Evolutionary conservation across 495 filamentous ascomycete species (phyloP).

Genomic region (Hypoxylon crocopeplum): DNA sequence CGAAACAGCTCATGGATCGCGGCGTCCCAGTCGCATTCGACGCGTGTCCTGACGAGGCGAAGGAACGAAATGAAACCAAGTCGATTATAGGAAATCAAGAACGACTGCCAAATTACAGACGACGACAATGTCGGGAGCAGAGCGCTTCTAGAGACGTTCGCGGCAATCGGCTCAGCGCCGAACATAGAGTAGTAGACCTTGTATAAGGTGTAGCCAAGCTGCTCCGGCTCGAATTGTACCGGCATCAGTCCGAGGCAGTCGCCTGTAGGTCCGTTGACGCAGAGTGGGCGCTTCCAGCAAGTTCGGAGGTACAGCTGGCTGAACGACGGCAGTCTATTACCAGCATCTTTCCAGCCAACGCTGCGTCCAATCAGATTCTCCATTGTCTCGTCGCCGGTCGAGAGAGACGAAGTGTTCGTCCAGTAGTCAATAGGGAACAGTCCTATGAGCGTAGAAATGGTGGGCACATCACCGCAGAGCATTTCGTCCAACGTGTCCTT

Average conservation of each 20-base stretch:
- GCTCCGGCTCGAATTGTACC: conserved; percentile 3
- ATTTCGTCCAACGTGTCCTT: conserved; percentile 39
- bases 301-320: conserved; percentile 39
- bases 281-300: conserved; percentile 25
- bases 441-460: conserved; percentile 55
- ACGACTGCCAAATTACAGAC: too few relatives aligned
- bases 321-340: conserved; percentile 3
- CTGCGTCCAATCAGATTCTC: not conserved
- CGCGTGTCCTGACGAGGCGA: conserved; percentile 27
- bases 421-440: conserved; percentile 57
- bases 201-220: conserved; percentile 17
- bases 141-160: too few relatives aligned
- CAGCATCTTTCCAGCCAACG: not conserved
- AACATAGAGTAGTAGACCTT: conserved; percentile 39
- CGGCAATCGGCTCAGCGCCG: too few relatives aligned
- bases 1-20: conserved; percentile 25
- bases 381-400: conserved; percentile 40
- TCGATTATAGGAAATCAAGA: conserved; percentile 44
- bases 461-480: conserved; percentile 52
- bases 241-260: conserved; percentile 9
- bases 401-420: conserved; percentile 51
- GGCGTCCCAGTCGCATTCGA: conserved; percentile 19
- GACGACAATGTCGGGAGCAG: too few relatives aligned
- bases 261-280: conserved; percentile 12
- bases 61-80: conserved; percentile 46